Percentiles rank a stretch among this genome's conserved stretches.
phyloP scores from a whole-genome alignment of 257 asterid species.

The Nicotiana undulata region DNA sequence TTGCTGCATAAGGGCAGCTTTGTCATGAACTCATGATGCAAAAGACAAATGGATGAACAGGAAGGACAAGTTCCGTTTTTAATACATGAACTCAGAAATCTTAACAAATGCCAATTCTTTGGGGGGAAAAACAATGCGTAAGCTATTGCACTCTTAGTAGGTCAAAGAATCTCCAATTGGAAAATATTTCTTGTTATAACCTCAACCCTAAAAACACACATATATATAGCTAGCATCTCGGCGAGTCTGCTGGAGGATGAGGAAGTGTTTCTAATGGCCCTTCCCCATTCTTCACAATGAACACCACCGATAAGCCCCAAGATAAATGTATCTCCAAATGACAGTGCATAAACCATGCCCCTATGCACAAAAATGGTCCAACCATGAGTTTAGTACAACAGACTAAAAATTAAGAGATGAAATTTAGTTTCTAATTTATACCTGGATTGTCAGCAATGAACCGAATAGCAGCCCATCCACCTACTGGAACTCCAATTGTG shows the following conservation, averaged over 20 bases:
- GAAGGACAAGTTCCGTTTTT: background rate
- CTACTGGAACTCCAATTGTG: slow-evolving; percentile 66
- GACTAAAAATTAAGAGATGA: background rate
- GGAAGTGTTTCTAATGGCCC: slow-evolving; percentile 54
- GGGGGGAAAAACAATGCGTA: background rate
- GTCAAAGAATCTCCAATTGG: slow-evolving; percentile 2
- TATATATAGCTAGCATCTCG: slow-evolving; percentile 32
- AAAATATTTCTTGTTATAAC: slow-evolving; percentile 7
- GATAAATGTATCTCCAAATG: slow-evolving; percentile 56
- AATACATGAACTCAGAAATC: background rate
- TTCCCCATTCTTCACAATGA: slow-evolving; percentile 50
- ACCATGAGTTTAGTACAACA: background rate
- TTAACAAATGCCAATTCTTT: background rate
- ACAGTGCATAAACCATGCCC: slow-evolving; percentile 62
- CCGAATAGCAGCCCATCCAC: slow-evolving; percentile 71
- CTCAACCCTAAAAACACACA: background rate
- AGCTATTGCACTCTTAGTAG: background rate
- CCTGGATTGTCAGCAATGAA: slow-evolving; percentile 70
- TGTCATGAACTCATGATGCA: background rate
- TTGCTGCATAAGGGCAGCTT: background rate
- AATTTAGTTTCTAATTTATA: slow-evolving; percentile 1
- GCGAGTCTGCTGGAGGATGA: slow-evolving; percentile 59
- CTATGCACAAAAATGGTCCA: slow-evolving; percentile 23
- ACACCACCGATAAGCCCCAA: slow-evolving; percentile 54
- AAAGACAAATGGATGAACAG: background rate